Conservation (phyloP, 192 early-diverging fungal species). For the Thamnidium elegans region DNA sequence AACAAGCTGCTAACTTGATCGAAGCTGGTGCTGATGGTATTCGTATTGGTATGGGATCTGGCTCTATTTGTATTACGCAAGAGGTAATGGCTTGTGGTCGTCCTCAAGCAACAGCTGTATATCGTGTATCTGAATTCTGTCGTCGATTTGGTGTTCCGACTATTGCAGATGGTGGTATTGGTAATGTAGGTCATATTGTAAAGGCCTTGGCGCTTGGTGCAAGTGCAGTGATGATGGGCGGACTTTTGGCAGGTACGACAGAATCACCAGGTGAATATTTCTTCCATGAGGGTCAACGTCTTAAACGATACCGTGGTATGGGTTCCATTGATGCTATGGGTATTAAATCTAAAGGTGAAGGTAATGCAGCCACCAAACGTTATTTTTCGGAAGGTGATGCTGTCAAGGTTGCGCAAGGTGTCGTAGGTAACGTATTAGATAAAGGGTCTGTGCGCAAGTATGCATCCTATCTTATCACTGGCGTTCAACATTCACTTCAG, state of each 20-base stretch:
- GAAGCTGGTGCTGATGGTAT: slow-evolving; percentile 93
- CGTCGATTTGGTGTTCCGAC: slow-evolving; percentile 91
- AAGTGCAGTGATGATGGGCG: slow-evolving; percentile 98
- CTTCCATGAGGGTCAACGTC: slow-evolving; percentile 93
- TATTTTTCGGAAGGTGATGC: slow-evolving; percentile 97
- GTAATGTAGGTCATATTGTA: slow-evolving; percentile 95
- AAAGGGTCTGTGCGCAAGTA: slow-evolving; percentile 96
- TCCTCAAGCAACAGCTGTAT: slow-evolving; percentile 96
- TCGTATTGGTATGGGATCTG: slow-evolving; percentile 96
- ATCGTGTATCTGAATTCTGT: slow-evolving; percentile 92
- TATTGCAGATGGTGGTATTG: slow-evolving; percentile 97
- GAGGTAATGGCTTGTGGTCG: slow-evolving; percentile 99
- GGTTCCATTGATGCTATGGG: slow-evolving; percentile 97
- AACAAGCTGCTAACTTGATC: slow-evolving; percentile 90
- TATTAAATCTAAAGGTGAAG: slow-evolving; percentile 54
- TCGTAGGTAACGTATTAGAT: slow-evolving; percentile 95
- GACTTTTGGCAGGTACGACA: slow-evolving; percentile 89
- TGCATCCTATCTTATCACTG: slow-evolving; percentile 85
- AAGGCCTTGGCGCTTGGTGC: slow-evolving; percentile 95
- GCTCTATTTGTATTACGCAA: slow-evolving; percentile 97
- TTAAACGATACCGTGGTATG: slow-evolving; percentile 99
- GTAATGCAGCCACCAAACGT: slow-evolving; percentile 80
- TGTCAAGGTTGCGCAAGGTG: slow-evolving; percentile 99
- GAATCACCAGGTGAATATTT: slow-evolving; percentile 98
- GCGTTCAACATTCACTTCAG: slow-evolving; percentile 95